These are phyloP conservation scores for Cucurbita ficifolia DNA, from an alignment of 306 rosid genomes.

Conservation along the genomic window DNA sequence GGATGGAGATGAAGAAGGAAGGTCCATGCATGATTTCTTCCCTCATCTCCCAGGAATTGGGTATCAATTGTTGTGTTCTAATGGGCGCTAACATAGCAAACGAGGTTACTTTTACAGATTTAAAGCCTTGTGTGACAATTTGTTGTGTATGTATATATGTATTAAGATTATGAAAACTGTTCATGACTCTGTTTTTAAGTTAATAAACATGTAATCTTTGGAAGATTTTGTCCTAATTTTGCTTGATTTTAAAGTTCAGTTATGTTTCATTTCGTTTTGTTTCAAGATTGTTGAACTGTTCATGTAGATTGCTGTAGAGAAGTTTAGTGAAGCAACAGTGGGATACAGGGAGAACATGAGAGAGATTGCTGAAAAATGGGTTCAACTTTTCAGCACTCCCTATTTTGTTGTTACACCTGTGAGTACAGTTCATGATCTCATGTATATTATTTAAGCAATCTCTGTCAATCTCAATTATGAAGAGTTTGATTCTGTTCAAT, in stretches of 20 bases:
- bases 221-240: neutral
- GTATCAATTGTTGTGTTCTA: conserved; percentile 68
- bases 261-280: neutral
- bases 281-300: neutral
- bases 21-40: conserved; percentile 90
- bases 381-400: conserved; percentile 69
- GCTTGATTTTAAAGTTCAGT: neutral
- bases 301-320: conserved; percentile 69
- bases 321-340: conserved; percentile 92
- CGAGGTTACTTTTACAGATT: conserved; percentile 29
- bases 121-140: neutral
- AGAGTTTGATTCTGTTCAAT: neutral
- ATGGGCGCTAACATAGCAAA: conserved; percentile 95
- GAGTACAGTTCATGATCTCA: conserved; percentile 26
- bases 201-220: neutral
- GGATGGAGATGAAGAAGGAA: conserved; percentile 95
- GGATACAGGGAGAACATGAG: conserved; percentile 50
- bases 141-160: neutral
- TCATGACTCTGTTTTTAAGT: neutral
- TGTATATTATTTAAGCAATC: neutral
- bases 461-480: neutral
- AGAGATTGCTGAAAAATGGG: conserved; percentile 81
- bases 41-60: conserved; percentile 50
- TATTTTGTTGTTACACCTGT: conserved; percentile 73
- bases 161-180: neutral